Evolutionary conservation across 2,329 filamentous ascomycete species (phyloP), one percentile per base, ranked within the genome.

Genomic region (Lachnellula occidentalis): DNA sequence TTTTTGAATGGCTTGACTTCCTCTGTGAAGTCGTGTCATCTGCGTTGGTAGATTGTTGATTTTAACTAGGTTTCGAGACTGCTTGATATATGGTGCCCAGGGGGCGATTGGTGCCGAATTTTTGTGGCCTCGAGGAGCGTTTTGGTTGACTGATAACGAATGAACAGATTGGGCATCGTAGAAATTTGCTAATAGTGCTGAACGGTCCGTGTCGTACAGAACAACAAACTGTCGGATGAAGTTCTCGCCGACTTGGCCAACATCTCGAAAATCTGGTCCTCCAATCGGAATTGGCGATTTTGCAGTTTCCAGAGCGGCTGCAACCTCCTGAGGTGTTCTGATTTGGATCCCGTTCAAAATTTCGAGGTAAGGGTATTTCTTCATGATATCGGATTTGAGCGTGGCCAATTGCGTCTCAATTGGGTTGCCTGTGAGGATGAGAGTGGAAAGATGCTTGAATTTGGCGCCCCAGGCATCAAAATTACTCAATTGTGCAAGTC

Each of bases 331-430:
- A 0, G 85, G 78, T 1, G 86, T 88, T 56, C 90, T 83, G 17
- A 96, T 82, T 66, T 87, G 81, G 5, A 82, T 75, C 52, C 84
- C 83, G 69, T 95, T 95, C 61, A 97, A 75, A 56, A 85, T 81
- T 64, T 85, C 83, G 15, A 97, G 79, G 56, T 83, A 87, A 1
- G 90, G 92, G 67, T 90, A 97, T 87, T 90, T 95, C 41, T 83
- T 82, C 31, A 89, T 75, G 54, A 96, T 74, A 48, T 90, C 87
- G 69, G 86, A 88, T 56, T 80, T 78, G 68, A 87, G 88, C 54
- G 79, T 78, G 8, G 85, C 79, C 22, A 78, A 72, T 52, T 78
- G 72, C 1, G 73, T 69, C 61, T 85, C 82, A 56, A 95, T 81
- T 0, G 90, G 89, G 62, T 95, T 96, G 50, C 82, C 85, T 9